phyloP scores from a whole-genome alignment of 2,329 filamentous ascomycete genomes.

The Fusarium poae region DNA sequence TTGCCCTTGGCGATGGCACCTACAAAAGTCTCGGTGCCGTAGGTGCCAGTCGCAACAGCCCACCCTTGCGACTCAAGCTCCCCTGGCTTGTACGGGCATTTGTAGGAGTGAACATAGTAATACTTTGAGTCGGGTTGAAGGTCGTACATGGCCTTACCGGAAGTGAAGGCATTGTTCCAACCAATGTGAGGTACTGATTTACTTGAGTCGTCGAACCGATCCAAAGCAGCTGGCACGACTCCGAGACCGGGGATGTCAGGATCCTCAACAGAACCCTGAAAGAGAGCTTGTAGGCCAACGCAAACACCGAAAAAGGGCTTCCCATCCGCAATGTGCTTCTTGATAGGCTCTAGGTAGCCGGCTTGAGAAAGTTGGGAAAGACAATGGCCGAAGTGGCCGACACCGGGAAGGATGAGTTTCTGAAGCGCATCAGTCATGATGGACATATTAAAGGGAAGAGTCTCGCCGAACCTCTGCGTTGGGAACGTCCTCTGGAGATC shows the following conservation, averaged over 20 bases:
- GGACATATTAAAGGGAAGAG: neutral
- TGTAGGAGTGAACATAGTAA: slow-evolving; percentile 98
- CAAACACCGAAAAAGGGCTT: slow-evolving; percentile 99
- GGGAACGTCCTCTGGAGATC: slow-evolving; percentile 83
- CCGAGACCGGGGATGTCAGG: slow-evolving; percentile 78
- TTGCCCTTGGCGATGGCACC: slow-evolving; percentile 90
- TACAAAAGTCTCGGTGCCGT: slow-evolving; percentile 90
- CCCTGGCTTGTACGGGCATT: slow-evolving; percentile 79
- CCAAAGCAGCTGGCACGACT: slow-evolving; percentile 77
- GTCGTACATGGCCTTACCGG: slow-evolving; percentile 74
- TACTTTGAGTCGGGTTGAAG: slow-evolving; percentile 88
- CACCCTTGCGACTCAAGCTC: slow-evolving; percentile 85
- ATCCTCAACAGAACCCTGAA: slow-evolving; percentile 86
- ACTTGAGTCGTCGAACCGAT: slow-evolving; percentile 79
- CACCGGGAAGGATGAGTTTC: slow-evolving; percentile 95
- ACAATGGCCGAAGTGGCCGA: slow-evolving; percentile 98
- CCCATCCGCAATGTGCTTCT: slow-evolving; percentile 84
- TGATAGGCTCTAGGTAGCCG: slow-evolving; percentile 86
- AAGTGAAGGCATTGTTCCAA: slow-evolving; percentile 90
- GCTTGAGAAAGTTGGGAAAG: slow-evolving; percentile 84
- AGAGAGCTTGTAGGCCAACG: slow-evolving; percentile 92
- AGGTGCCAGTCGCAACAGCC: slow-evolving; percentile 90
- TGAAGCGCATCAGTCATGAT: slow-evolving; percentile 54
- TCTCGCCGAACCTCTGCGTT: slow-evolving; percentile 78
- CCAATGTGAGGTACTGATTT: slow-evolving; percentile 99